A percentile compares a stretch with the other conserved stretches of the same genome.
These are phyloP conservation scores for Wilcoxina mikolae DNA, from an alignment of 495 filamentous ascomycete species.

Conservation along the genomic window DNA sequence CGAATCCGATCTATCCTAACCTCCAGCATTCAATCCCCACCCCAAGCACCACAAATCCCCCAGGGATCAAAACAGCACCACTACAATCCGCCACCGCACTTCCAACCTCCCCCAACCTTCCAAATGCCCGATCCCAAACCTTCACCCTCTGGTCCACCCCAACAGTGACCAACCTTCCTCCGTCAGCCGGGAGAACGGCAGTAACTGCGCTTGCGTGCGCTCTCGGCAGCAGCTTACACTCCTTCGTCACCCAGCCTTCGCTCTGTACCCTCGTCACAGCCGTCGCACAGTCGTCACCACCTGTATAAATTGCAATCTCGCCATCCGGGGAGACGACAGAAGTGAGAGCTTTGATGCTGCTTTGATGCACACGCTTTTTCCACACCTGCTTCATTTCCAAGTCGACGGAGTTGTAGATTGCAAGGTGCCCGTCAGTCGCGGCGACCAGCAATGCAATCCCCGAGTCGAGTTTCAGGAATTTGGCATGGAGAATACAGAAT, in stretches of 20 bases:
- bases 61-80: background rate
- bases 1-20: slow-evolving; percentile 7
- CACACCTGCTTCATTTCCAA: background rate
- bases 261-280: background rate
- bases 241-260: background rate
- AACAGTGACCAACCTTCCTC: slow-evolving; percentile 39
- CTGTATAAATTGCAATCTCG: slow-evolving; percentile 10
- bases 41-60: slow-evolving; percentile 32
- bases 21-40: slow-evolving; percentile 38
- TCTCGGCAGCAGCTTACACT: slow-evolving; percentile 37
- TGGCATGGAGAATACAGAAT: slow-evolving; percentile 38
- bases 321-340: background rate
- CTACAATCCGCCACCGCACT: slow-evolving; percentile 29
- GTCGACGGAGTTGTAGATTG: slow-evolving; percentile 27
- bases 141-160: slow-evolving; percentile 75
- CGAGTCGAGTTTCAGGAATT: slow-evolving; percentile 30
- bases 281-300: slow-evolving; percentile 22
- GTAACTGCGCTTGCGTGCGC: slow-evolving; percentile 76
- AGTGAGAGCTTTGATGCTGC: slow-evolving; percentile 13
- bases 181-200: slow-evolving; percentile 39
- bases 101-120: slow-evolving; percentile 35
- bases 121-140: slow-evolving; percentile 43
- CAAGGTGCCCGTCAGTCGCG: slow-evolving; percentile 35
- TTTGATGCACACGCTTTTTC: slow-evolving; percentile 15
- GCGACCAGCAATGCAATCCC: slow-evolving; percentile 30